Base-by-base conservation (phyloP, 306 rosid species). In the Quercus berberidifolia region DNA sequence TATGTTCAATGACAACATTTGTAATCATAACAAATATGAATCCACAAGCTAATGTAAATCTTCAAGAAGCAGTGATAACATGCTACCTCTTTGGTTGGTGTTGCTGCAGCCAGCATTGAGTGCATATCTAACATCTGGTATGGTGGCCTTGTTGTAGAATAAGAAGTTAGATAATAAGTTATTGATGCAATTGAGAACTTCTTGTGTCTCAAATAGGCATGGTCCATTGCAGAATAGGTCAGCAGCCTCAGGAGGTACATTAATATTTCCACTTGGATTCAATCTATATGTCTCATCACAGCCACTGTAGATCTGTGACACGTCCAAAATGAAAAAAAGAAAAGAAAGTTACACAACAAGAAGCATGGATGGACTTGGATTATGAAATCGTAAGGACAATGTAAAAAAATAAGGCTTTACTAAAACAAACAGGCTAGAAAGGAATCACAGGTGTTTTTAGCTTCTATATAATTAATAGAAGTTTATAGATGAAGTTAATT, bases 151-250 rank as follows among this genome's bases (percentile, higher is more conserved):
- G 59, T 89, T 92, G 54, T 85, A 55, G 91, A 92, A 92, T 59
- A 86, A 30, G 79, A 92, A 90, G 80, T 80, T 77, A 3, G 92
- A 86, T 17, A 90, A 75, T 30, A 85, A 58, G 49, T 60, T 74
- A 58, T 90, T 87, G 60, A 92, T 68, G 84, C 97, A 92, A 23
- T 90, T 83, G 62, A 92, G 91, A 69, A 92, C 77, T 58, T 79
- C 57, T 58, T 90, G 90, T 26, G 97, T 89, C 84, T 92, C 97
- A 4, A 76, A 23, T 18, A 90, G 74, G 83, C 97, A 92, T 7
- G 95, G 93, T 78, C 92, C 92, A 76, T 79, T 84, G 46, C 95
- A 90, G 87, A 92, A 90, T 56, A 79, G 28, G 74, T 83, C 87
- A 75, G 78, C 69, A 18, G 86, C 93, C 76, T 85, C 87, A 17